Conservation (phyloP, 2,329 filamentous ascomycete genomes). For the Colletotrichum tofieldiae region DNA sequence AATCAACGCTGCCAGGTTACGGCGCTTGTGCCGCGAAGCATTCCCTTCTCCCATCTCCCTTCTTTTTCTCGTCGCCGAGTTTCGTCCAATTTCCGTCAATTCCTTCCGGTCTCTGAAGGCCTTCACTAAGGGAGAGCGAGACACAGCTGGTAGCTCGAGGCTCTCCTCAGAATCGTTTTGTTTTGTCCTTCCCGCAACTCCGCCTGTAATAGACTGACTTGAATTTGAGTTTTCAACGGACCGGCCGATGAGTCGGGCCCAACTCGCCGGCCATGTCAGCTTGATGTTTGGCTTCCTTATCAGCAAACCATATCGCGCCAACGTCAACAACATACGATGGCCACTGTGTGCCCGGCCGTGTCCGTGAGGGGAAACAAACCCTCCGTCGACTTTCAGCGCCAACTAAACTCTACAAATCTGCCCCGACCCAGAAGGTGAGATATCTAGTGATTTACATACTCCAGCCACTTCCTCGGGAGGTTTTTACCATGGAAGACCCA, state of each 20-base stretch:
- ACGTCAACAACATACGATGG: slow-evolving; percentile 34
- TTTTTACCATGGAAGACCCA: background rate
- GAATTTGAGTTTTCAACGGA: slow-evolving; percentile 18
- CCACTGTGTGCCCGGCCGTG: background rate
- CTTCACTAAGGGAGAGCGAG: background rate
- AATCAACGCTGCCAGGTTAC: background rate
- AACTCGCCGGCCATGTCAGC: background rate
- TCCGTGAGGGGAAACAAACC: background rate
- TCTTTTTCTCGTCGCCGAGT: background rate
- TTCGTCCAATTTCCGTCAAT: background rate
- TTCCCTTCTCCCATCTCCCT: background rate
- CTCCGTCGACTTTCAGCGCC: background rate
- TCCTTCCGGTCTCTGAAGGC: background rate
- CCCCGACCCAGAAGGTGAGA: background rate
- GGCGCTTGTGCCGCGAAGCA: background rate
- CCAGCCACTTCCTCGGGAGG: background rate
- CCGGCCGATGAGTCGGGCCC: slow-evolving; percentile 3
- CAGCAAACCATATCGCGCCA: background rate
- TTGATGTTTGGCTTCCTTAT: background rate
- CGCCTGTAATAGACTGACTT: background rate
- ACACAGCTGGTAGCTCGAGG: background rate
- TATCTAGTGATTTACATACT: slow-evolving; percentile 2
- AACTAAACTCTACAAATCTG: background rate
- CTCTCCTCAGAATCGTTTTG: background rate
- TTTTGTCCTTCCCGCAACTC: background rate